Evolutionary conservation across 305 asterid species (phyloP).

Genomic region (Fraxinus albicans): DNA sequence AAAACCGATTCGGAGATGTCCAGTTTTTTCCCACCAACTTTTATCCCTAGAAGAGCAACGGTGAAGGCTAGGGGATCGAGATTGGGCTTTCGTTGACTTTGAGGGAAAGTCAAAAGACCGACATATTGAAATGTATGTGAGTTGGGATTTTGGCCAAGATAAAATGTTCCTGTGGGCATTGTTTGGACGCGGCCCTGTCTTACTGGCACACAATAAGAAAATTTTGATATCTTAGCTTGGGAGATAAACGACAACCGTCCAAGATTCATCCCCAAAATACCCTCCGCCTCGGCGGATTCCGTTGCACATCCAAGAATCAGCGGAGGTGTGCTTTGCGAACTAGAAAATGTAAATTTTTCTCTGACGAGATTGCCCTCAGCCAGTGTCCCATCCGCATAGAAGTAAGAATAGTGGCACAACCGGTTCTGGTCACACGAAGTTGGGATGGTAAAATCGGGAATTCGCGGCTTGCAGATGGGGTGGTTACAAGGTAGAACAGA

Average conservation of each 20-base stretch:
- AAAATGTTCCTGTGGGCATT: slow-evolving; percentile 59
- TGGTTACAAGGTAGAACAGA: slow-evolving; percentile 72
- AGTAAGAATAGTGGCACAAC: slow-evolving; percentile 81
- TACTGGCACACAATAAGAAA: slow-evolving; percentile 80
- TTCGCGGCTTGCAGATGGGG: slow-evolving; percentile 66
- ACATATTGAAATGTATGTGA: slow-evolving; percentile 49
- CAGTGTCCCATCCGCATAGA: slow-evolving; percentile 82
- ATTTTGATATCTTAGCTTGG: slow-evolving; percentile 60
- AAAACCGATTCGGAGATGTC: slow-evolving; percentile 52
- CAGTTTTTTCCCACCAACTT: slow-evolving; percentile 53
- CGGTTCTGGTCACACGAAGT: slow-evolving; percentile 75
- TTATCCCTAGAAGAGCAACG: slow-evolving; percentile 51
- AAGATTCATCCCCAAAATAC: slow-evolving; percentile 87
- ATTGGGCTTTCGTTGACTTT: slow-evolving; percentile 63
- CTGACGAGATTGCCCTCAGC: slow-evolving; percentile 93
- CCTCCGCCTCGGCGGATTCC: slow-evolving; percentile 61
- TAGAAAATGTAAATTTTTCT: slow-evolving; percentile 56
- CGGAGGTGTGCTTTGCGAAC: slow-evolving; percentile 74
- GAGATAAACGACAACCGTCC: slow-evolving; percentile 75
- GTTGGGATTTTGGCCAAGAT: slow-evolving; percentile 73
- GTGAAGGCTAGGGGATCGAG: slow-evolving; percentile 81
- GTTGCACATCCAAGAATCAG: slow-evolving; percentile 73
- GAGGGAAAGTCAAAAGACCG: slow-evolving; percentile 46
- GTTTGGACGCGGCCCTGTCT: slow-evolving; percentile 27
- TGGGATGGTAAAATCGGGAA: slow-evolving; percentile 84